Percentiles rank a stretch among this genome's conserved stretches.
phyloP scores from a whole-genome alignment of 2,329 filamentous ascomycete species.

The Hirsutella rhossiliensis region DNA sequence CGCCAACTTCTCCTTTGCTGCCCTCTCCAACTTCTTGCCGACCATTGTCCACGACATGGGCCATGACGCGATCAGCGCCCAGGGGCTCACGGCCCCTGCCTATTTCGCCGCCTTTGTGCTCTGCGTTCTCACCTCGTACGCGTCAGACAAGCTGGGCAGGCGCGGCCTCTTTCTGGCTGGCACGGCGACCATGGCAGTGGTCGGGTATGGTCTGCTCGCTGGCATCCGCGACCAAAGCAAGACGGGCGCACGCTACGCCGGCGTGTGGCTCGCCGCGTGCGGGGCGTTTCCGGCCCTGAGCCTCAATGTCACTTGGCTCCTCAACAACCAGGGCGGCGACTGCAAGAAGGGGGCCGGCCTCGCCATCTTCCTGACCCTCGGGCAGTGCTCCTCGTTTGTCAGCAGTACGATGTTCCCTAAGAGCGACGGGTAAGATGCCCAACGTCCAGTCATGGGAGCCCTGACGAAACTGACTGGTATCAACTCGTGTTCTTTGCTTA shows the following conservation, averaged over 20 bases:
- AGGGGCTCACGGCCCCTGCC: slow-evolving; percentile 27
- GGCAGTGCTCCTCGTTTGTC: slow-evolving; percentile 17
- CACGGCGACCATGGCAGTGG: slow-evolving; percentile 9
- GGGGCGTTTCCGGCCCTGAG: slow-evolving; percentile 16
- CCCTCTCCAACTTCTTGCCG: slow-evolving; percentile 26
- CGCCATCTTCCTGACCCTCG: slow-evolving; percentile 10
- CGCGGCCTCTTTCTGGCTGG: slow-evolving; percentile 20
- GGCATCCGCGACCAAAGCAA: slow-evolving; percentile 7
- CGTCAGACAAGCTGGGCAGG: slow-evolving; percentile 22
- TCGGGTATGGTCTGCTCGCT: slow-evolving; percentile 18
- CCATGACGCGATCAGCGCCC: slow-evolving; percentile 23
- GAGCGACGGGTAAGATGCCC: slow-evolving; percentile 9
- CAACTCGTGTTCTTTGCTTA: neutral
- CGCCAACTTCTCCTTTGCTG: slow-evolving; percentile 24
- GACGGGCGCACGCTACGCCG: slow-evolving; percentile 20
- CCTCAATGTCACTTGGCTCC: slow-evolving; percentile 17
- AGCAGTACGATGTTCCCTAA: slow-evolving; percentile 13
- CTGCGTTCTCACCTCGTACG: slow-evolving; percentile 15
- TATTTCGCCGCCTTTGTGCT: slow-evolving; percentile 26
- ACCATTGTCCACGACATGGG: slow-evolving; percentile 28
- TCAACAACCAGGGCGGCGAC: slow-evolving; percentile 18
- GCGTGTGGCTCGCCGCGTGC: slow-evolving; percentile 21
- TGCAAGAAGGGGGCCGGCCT: slow-evolving; percentile 13
- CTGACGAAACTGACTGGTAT: neutral
- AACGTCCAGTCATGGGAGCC: too few species aligned